Conservation (phyloP, 345 rosid genomes). For the Salix koriyanagi region DNA sequence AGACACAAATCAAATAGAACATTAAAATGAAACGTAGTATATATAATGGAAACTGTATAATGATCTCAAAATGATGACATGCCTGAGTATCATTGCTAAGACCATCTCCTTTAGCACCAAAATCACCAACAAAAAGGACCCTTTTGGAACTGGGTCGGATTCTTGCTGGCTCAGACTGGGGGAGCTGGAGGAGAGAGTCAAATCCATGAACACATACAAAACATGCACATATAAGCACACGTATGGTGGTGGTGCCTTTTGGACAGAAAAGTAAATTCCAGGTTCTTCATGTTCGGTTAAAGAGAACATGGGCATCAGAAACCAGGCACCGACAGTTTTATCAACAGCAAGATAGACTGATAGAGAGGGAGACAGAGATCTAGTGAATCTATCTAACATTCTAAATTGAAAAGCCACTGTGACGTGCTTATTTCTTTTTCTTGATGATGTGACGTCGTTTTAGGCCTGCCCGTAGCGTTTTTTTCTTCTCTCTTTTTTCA, state of each 20-base stretch:
- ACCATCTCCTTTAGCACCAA: conserved; percentile 79
- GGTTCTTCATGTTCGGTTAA: conserved; percentile 22
- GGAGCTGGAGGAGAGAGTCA: conserved; percentile 57
- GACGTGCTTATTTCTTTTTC: no score
- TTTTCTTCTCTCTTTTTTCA: no score
- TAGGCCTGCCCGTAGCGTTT: no score
- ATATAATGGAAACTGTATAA: neutral
- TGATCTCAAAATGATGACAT: neutral
- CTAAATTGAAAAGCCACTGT: no score
- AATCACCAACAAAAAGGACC: conserved; percentile 45
- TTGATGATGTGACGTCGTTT: no score
- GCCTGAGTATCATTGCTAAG: conserved; percentile 65
- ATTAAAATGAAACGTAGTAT: no score
- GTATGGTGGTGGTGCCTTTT: conserved; percentile 1
- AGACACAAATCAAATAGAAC: no score
- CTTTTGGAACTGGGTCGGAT: conserved; percentile 49
- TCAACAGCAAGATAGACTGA: neutral
- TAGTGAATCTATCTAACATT: no score
- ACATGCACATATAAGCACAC: conserved; percentile 13
- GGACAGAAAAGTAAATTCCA: conserved; percentile 18
- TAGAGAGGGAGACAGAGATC: neutral
- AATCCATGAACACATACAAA: conserved; percentile 37
- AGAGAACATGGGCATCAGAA: neutral
- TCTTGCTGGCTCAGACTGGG: conserved; percentile 31
- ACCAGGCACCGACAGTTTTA: neutral